These are phyloP conservation scores for Entomortierella lignicola DNA, from an alignment of 192 early-diverging fungal genomes.

Conservation along the genomic window DNA sequence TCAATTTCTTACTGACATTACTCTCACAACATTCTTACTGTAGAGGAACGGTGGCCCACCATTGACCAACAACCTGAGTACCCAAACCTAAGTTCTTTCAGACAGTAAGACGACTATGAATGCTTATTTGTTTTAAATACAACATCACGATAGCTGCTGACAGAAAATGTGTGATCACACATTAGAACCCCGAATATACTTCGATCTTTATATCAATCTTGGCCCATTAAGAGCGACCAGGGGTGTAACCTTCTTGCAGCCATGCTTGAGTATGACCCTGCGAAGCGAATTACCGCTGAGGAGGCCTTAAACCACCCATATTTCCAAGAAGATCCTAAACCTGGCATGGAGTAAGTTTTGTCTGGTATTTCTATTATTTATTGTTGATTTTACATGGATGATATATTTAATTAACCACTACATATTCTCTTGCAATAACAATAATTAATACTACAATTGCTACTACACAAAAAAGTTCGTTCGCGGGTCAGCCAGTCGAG, in stretches of 20 bases:
- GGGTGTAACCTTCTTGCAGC: slow-evolving; percentile 77
- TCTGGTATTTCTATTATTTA: background rate
- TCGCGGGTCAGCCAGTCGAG: slow-evolving; percentile 60
- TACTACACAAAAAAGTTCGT: slow-evolving; percentile 50
- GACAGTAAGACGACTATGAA: slow-evolving; percentile 64
- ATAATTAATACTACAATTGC: no score
- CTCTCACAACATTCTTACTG: no score
- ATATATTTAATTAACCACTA: no score
- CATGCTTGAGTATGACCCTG: slow-evolving; percentile 87
- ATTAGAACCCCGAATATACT: slow-evolving; percentile 40
- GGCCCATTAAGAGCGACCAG: slow-evolving; percentile 62
- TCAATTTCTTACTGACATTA: no score
- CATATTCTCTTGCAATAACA: no score
- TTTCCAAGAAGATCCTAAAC: slow-evolving; percentile 80
- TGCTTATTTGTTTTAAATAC: no score
- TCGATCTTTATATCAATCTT: slow-evolving; percentile 30
- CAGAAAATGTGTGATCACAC: background rate
- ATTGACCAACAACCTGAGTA: slow-evolving; percentile 80
- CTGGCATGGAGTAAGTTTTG: slow-evolving; percentile 63
- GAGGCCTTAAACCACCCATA: slow-evolving; percentile 86
- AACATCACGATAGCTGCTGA: no score
- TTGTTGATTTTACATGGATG: no score
- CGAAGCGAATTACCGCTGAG: slow-evolving; percentile 77
- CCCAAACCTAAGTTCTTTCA: slow-evolving; percentile 68
- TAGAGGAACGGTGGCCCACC: slow-evolving; percentile 80